These are phyloP conservation scores for Alternaria tenuissima DNA, from an alignment of 2,329 filamentous ascomycete genomes.

Conservation along the genomic window DNA sequence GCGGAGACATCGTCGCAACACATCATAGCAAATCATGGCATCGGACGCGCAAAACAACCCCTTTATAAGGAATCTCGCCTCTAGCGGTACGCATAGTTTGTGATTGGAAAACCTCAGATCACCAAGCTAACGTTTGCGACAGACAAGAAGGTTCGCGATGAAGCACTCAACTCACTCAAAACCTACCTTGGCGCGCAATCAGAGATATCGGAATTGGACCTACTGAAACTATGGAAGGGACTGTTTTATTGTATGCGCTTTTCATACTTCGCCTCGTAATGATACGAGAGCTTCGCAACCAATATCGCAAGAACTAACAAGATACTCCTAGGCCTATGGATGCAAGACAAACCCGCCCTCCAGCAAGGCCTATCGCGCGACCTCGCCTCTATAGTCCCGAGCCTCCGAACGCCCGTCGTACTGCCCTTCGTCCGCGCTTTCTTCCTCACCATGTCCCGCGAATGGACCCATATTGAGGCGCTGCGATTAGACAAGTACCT, in stretches of 20 bases:
- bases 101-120: neutral
- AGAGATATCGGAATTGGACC: slow-evolving; percentile 71
- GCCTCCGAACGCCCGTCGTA: slow-evolving; percentile 59
- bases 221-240: slow-evolving; percentile 92
- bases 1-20: slow-evolving; percentile 8
- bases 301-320: slow-evolving; percentile 16
- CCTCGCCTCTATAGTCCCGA: slow-evolving; percentile 74
- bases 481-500: slow-evolving; percentile 87
- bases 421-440: slow-evolving; percentile 59
- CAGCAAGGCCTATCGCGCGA: slow-evolving; percentile 84
- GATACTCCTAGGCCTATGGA: slow-evolving; percentile 72
- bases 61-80: slow-evolving; percentile 84
- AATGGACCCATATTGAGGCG: slow-evolving; percentile 62
- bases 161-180: slow-evolving; percentile 78
- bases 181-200: slow-evolving; percentile 74
- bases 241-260: slow-evolving; percentile 76
- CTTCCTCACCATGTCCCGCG: slow-evolving; percentile 61
- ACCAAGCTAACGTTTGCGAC: slow-evolving; percentile 22
- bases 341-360: slow-evolving; percentile 86
- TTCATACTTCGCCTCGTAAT: neutral
- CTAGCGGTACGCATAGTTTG: slow-evolving; percentile 70
- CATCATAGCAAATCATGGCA: slow-evolving; percentile 34
- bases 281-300: neutral
- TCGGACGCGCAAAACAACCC: slow-evolving; percentile 62
- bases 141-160: slow-evolving; percentile 82